Conservation (phyloP, 768 basidiomycete genomes). For the Chalciporus sphaerocephalus region DNA sequence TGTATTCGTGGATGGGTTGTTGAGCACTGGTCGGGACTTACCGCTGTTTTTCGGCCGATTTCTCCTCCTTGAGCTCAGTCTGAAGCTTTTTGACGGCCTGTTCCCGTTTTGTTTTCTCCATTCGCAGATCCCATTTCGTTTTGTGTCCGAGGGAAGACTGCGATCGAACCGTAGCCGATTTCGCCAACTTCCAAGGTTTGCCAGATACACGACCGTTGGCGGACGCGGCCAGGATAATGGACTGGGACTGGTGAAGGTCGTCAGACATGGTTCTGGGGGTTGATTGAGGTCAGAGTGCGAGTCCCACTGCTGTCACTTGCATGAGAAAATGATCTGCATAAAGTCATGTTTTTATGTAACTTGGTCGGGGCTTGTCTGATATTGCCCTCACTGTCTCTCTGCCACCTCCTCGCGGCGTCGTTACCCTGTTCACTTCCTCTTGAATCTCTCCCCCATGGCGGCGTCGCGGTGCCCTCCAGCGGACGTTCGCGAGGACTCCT, state of each 20-base stretch:
- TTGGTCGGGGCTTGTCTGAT: too few species aligned
- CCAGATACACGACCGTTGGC: constrained; percentile 65
- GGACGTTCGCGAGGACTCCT: constrained; percentile 44
- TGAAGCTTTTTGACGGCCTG: constrained; percentile 72
- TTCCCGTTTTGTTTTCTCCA: constrained; percentile 61
- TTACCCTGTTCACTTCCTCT: background rate
- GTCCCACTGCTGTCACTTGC: too few species aligned
- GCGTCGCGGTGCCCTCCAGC: constrained; percentile 35
- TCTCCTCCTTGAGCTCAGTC: constrained; percentile 71
- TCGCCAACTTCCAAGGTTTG: constrained; percentile 60
- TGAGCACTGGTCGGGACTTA: constrained; percentile 22
- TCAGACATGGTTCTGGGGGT: too few species aligned
- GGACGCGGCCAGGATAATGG: constrained; percentile 47
- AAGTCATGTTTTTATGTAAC: constrained; percentile 28
- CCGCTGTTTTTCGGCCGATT: constrained; percentile 62
- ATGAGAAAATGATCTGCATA: constrained; percentile 23
- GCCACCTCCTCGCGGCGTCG: too few species aligned
- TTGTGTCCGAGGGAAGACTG: constrained; percentile 62
- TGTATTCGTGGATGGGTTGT: constrained; percentile 1
- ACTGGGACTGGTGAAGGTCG: background rate
- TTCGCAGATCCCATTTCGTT: constrained; percentile 67
- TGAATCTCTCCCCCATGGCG: constrained; percentile 35
- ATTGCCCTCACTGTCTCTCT: too few species aligned
- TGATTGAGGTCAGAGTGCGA: too few species aligned
- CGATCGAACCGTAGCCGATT: constrained; percentile 55